Evolutionary conservation across 2,329 filamentous ascomycete species (phyloP).

Genomic region (Trichoderma citrinoviride): DNA sequence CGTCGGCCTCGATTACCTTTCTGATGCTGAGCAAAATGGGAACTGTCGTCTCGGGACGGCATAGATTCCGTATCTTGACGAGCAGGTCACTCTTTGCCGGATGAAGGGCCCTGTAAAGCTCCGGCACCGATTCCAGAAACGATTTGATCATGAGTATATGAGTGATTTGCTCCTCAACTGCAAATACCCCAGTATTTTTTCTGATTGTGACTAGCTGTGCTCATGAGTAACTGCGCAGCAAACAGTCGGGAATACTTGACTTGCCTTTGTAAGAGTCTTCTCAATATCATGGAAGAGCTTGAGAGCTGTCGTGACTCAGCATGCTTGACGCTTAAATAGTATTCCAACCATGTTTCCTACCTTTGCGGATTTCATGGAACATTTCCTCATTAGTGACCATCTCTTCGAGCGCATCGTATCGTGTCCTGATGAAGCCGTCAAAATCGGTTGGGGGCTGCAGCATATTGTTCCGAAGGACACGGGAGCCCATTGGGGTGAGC

Average conservation of each 20-base stretch:
- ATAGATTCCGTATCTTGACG: conserved; percentile 66
- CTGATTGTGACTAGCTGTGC: conserved; percentile 74
- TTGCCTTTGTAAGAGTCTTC: conserved; percentile 70
- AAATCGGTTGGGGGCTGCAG: conserved; percentile 79
- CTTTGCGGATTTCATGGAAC: conserved; percentile 72
- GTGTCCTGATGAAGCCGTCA: conserved; percentile 61
- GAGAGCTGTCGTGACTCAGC: conserved; percentile 50
- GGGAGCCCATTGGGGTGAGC: conserved; percentile 80
- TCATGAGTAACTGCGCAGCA: neutral
- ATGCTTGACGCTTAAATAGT: neutral
- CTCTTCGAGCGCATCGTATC: conserved; percentile 83
- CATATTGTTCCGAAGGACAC: conserved; percentile 80
- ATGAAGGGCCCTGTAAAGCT: conserved; percentile 65
- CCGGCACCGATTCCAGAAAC: conserved; percentile 67
- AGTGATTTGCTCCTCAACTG: conserved; percentile 79
- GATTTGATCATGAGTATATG: conserved; percentile 83
- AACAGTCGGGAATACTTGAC: neutral
- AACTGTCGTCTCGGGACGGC: conserved; percentile 59
- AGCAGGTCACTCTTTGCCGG: conserved; percentile 64
- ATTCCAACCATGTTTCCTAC: conserved; percentile 37
- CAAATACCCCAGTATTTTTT: conserved; percentile 60
- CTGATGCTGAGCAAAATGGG: conserved; percentile 64
- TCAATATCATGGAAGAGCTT: conserved; percentile 77
- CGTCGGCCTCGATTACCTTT: conserved; percentile 74
- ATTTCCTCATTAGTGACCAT: conserved; percentile 78